These are phyloP conservation scores for Suzukiozyma palmioleophila DNA, from an alignment of 1,139 yeast genomes.

Conservation along the genomic window DNA sequence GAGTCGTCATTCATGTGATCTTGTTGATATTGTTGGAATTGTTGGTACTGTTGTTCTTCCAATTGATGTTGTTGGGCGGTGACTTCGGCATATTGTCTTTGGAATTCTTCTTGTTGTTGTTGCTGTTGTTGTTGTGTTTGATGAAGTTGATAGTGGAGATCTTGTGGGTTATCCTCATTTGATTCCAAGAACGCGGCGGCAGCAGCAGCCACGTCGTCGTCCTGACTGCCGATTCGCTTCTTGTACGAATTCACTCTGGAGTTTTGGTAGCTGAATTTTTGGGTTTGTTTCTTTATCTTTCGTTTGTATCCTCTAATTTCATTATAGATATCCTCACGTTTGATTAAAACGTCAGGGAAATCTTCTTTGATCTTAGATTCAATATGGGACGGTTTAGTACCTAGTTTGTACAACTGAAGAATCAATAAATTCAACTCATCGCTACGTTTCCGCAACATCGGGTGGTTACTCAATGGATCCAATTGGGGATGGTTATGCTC, in stretches of 20 bases:
- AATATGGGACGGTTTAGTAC: constrained; percentile 56
- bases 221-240: not conserved
- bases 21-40: constrained; percentile 27
- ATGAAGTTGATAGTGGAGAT: constrained; percentile 11
- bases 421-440: constrained; percentile 51
- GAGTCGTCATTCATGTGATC: constrained; percentile 22
- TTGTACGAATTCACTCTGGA: constrained; percentile 15
- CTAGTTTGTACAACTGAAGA: constrained; percentile 49
- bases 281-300: constrained; percentile 42
- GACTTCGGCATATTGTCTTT: constrained; percentile 35
- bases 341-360: constrained; percentile 52
- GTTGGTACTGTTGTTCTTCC: constrained; percentile 15
- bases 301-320: constrained; percentile 57
- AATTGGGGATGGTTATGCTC: constrained; percentile 59
- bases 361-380: constrained; percentile 50
- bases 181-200: constrained; percentile 26
- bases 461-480: constrained; percentile 53
- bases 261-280: constrained; percentile 17
- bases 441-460: constrained; percentile 53
- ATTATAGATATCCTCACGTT: constrained; percentile 55
- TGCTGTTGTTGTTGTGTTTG: constrained; percentile 20
- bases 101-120: constrained; percentile 37
- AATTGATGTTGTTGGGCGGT: constrained; percentile 29
- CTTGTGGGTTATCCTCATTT: constrained; percentile 27
- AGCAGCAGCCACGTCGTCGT: constrained; percentile 7